phyloP scores from a whole-genome alignment of 768 basidiomycete genomes.

The Boletus pseudopeckii region DNA sequence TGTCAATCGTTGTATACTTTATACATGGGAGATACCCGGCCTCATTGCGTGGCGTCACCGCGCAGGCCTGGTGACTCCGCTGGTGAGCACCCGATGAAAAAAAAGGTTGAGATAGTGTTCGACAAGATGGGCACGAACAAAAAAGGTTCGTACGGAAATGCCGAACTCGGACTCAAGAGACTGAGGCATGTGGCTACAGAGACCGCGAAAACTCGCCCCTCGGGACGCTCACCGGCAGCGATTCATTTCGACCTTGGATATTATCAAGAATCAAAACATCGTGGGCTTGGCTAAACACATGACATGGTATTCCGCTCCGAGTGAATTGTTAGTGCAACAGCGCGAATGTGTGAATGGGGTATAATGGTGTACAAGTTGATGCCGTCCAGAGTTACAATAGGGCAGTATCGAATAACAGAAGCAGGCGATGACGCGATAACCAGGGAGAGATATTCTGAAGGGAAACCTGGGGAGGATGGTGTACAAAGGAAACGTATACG shows the following conservation, averaged over 20 bases:
- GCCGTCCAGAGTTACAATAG: not conserved
- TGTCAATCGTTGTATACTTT: not conserved
- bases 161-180: not conserved
- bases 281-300: not conserved
- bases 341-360: not conserved
- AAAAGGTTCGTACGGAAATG: not conserved
- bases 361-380: not conserved
- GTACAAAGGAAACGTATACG: not conserved
- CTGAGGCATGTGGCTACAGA: not conserved
- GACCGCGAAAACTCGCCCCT: not conserved
- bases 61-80: too few relatives aligned
- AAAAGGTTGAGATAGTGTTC: not conserved
- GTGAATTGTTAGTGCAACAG: not conserved
- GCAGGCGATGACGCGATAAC: not conserved
- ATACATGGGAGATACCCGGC: too few relatives aligned
- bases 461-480: not conserved
- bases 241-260: not conserved
- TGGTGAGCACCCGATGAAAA: not conserved
- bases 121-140: not conserved
- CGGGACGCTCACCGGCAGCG: not conserved
- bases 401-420: slow-evolving; percentile 5
- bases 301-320: not conserved
- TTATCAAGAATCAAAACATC: not conserved
- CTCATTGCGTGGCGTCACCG: too few relatives aligned
- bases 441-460: not conserved